Conservation (phyloP, 148 eudicot species). For the Persicaria maculosa region DNA sequence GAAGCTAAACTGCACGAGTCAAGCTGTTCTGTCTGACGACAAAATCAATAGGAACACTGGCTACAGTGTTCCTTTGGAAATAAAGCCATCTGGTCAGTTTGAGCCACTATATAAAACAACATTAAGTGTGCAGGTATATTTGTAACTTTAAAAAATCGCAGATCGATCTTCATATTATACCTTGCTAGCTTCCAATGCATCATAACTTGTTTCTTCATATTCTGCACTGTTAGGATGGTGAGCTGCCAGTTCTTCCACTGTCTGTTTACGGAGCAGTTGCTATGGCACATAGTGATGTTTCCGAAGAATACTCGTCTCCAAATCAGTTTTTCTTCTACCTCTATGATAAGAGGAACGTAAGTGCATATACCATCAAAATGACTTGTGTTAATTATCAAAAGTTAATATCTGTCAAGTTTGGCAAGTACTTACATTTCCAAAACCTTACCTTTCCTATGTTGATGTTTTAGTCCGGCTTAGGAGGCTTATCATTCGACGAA, state of each 20-base stretch:
- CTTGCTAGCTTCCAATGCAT: background rate
- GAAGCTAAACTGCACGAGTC: conserved; percentile 56
- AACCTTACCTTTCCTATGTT: background rate
- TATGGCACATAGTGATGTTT: conserved; percentile 86
- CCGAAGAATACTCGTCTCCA: conserved; percentile 85
- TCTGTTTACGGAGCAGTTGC: conserved; percentile 95
- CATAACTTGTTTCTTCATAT: conserved; percentile 9
- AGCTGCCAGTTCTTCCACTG: conserved; percentile 90
- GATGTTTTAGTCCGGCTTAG: conserved; percentile 72
- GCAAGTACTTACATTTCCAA: background rate
- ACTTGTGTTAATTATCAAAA: background rate
- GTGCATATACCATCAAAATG: conserved; percentile 17
- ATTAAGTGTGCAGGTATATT: conserved; percentile 75
- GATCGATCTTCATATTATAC: background rate
- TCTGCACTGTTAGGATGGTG: conserved; percentile 63
- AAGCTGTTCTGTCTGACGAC: conserved; percentile 79
- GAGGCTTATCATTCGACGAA: conserved; percentile 93
- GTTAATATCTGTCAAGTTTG: background rate
- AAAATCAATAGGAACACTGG: conserved; percentile 47
- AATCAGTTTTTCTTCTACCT: conserved; percentile 94
- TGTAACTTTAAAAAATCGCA: background rate
- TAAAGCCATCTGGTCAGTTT: conserved; percentile 91
- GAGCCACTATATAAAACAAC: conserved; percentile 88
- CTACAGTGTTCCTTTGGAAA: conserved; percentile 70
- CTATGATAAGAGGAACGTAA: conserved; percentile 83